Evolutionary conservation across 1,139 yeast species (phyloP).

Genomic region (Candida albicans): DNA sequence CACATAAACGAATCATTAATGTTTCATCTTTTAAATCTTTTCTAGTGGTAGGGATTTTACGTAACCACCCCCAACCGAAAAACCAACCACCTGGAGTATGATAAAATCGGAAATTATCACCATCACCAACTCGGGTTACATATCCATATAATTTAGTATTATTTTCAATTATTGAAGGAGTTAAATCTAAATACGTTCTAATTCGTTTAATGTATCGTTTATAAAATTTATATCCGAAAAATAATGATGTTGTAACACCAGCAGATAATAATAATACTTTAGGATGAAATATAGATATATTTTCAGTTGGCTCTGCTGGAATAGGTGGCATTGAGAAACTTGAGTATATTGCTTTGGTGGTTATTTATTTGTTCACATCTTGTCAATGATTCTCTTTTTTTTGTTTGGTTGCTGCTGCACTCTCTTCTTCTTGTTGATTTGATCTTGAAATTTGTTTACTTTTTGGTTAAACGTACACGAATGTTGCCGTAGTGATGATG

Average conservation of each 20-base stretch:
- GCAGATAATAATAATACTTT: conserved; percentile 42
- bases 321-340: conserved; percentile 8
- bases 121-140: conserved; percentile 94
- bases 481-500: background rate
- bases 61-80: conserved; percentile 93
- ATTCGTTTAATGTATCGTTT: conserved; percentile 36
- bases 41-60: conserved; percentile 48
- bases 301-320: conserved; percentile 9
- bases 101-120: conserved; percentile 88
- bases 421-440: no score
- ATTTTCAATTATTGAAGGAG: conserved; percentile 38
- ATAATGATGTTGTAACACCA: conserved; percentile 33
- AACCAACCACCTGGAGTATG: conserved; percentile 91
- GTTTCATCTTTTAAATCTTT: conserved; percentile 56
- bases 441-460: background rate
- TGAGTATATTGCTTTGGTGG: background rate
- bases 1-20: conserved; percentile 74
- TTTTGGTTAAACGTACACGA: background rate
- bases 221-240: conserved; percentile 35
- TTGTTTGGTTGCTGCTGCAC: background rate
- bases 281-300: conserved; percentile 36
- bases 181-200: conserved; percentile 38
- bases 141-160: conserved; percentile 57
- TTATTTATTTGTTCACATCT: background rate
- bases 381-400: background rate